A percentile compares a stretch with the other conserved stretches of the same genome.
Conservation (phyloP, 1,139 yeast genomes). For the Diutina sp. region DNA sequence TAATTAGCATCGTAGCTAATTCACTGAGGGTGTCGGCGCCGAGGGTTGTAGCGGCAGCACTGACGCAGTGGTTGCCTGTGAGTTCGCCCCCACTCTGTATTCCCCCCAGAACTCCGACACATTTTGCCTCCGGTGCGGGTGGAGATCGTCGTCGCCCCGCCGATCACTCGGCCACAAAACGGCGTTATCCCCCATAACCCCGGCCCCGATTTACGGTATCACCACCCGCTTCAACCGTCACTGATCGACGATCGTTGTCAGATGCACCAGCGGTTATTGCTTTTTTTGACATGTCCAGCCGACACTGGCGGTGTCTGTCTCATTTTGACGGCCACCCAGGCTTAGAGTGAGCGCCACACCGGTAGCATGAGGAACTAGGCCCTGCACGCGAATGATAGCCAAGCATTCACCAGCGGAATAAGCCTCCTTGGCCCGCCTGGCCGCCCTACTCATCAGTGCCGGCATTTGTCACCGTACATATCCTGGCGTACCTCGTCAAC, state of each 20-base stretch:
- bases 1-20: no score
- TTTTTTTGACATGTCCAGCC: not conserved
- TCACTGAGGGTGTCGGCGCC: no score
- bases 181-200: not conserved
- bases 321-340: not conserved
- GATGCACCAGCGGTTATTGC: not conserved
- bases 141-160: no score
- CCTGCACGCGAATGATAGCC: not conserved
- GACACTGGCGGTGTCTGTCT: not conserved
- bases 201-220: not conserved
- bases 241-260: not conserved
- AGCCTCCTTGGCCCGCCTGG: not conserved
- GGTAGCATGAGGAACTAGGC: not conserved
- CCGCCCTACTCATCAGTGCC: no score
- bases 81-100: no score
- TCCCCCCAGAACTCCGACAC: no score
- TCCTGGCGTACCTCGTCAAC: no score
- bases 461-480: no score
- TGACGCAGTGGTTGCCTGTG: no score
- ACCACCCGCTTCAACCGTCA: no score
- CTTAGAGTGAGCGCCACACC: not conserved
- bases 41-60: no score
- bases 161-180: not conserved
- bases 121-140: no score
- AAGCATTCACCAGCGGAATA: not conserved